Percentiles rank a stretch among this genome's conserved stretches.
Evolutionary conservation across 1,284 basidiomycete species (phyloP).

Genomic region (Apiotrichum gracile): DNA sequence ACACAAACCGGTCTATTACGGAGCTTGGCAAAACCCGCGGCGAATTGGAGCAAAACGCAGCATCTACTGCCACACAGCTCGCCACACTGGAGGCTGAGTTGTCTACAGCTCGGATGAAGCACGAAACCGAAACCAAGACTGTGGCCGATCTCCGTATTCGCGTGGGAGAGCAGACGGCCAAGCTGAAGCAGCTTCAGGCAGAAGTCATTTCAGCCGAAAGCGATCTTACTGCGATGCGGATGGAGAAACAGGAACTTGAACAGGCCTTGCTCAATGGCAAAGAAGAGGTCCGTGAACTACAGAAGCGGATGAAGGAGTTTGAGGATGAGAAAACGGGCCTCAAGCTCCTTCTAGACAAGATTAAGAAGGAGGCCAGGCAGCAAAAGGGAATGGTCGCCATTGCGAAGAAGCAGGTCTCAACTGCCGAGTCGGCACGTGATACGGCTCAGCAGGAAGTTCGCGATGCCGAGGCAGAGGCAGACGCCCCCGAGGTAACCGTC

Average conservation of each 20-base stretch:
- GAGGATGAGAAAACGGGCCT: constrained; percentile 66
- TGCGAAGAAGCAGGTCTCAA: constrained; percentile 84
- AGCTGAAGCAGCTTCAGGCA: constrained; percentile 68
- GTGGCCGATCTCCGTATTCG: constrained; percentile 69
- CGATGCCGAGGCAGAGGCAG: constrained; percentile 52
- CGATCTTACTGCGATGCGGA: constrained; percentile 77
- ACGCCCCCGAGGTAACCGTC: constrained; percentile 51
- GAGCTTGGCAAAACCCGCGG: constrained; percentile 37
- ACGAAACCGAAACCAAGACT: constrained; percentile 75
- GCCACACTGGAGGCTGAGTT: constrained; percentile 47
- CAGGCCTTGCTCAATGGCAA: constrained; percentile 83
- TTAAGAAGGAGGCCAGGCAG: constrained; percentile 88
- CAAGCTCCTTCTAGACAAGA: constrained; percentile 75
- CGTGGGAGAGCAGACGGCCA: constrained; percentile 62
- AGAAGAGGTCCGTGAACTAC: constrained; percentile 83
- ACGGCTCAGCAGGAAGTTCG: constrained; percentile 64
- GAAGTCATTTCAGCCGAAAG: constrained; percentile 87
- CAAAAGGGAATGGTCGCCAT: constrained; percentile 93
- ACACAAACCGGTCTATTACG: constrained; percentile 56
- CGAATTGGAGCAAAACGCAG: constrained; percentile 41
- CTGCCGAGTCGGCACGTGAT: constrained; percentile 71
- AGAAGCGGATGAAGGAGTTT: constrained; percentile 77
- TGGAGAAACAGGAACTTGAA: constrained; percentile 90
- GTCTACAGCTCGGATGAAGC: constrained; percentile 55
- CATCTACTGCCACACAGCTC: constrained; percentile 60